Evolutionary conservation across 1,284 basidiomycete genomes (phyloP).

Genomic region (Apiotrichum gracile): DNA sequence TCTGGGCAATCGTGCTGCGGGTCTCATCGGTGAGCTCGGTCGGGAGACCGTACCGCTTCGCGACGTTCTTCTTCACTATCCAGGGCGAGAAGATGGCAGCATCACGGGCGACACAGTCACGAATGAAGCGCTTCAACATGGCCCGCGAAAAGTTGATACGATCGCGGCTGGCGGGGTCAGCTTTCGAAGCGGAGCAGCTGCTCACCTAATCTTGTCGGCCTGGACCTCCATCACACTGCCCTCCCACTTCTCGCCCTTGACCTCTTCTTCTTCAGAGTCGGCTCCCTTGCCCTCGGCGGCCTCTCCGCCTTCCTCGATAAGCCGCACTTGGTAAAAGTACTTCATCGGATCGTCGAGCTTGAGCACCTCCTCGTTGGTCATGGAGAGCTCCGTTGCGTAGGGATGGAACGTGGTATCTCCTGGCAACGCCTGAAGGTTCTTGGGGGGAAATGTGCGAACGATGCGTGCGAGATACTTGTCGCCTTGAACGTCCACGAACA

Average conservation of each 20-base stretch:
- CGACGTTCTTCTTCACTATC: conserved; percentile 82
- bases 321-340: conserved; percentile 83
- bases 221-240: conserved; percentile 74
- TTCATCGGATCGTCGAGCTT: conserved; percentile 68
- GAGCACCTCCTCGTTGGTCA: conserved; percentile 64
- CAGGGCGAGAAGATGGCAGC: conserved; percentile 88
- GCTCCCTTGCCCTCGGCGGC: conserved; percentile 7
- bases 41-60: conserved; percentile 73
- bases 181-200: conserved; percentile 1
- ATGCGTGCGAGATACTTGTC: conserved; percentile 59
- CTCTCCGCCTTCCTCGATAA: conserved; percentile 49
- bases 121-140: conserved; percentile 89
- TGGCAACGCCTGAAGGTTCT: conserved; percentile 53
- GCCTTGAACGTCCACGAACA: conserved; percentile 74
- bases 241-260: conserved; percentile 42
- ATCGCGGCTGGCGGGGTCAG: conserved; percentile 63
- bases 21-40: conserved; percentile 78
- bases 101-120: conserved; percentile 86
- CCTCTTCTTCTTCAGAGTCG: conserved; percentile 49
- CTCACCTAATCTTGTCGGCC: conserved; percentile 70
- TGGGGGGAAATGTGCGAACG: conserved; percentile 31
- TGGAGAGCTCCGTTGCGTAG: conserved; percentile 71
- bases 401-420: conserved; percentile 39
- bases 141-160: conserved; percentile 92
- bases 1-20: conserved; percentile 66